Conservation (phyloP, 805 yeast species). For the Candida khao-thaluensis region DNA sequence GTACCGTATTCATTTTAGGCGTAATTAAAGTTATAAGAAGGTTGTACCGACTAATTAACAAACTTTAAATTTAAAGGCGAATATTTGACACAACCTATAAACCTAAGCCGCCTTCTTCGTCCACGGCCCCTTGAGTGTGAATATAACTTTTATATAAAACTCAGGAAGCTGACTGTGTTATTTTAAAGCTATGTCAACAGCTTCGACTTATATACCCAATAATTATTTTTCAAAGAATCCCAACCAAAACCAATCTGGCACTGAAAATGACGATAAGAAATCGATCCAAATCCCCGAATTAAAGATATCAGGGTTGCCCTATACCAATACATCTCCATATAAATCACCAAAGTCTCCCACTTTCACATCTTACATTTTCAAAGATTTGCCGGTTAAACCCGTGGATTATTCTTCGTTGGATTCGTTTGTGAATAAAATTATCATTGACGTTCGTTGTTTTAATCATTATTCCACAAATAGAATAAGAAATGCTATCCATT, state of each 20-base stretch:
- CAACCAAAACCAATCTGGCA: background rate
- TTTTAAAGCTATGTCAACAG: constrained; percentile 8
- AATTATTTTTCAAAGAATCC: background rate
- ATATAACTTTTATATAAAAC: too few relatives aligned
- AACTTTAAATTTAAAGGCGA: too few relatives aligned
- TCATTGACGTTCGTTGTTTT: constrained; percentile 42
- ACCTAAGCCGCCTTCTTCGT: too few relatives aligned
- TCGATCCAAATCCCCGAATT: constrained; percentile 6
- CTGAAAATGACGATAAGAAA: constrained; percentile 1
- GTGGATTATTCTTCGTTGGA: background rate
- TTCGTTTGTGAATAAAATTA: constrained; percentile 12
- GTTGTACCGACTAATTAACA: too few relatives aligned
- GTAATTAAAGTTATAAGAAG: too few relatives aligned
- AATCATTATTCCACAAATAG: constrained; percentile 32
- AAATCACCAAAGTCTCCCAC: constrained; percentile 10
- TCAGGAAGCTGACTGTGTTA: too few relatives aligned
- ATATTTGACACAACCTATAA: too few relatives aligned
- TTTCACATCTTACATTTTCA: constrained; percentile 2
- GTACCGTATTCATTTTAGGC: too few relatives aligned
- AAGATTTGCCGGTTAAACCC: constrained; percentile 1
- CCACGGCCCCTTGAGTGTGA: too few relatives aligned
- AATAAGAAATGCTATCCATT: constrained; percentile 31
- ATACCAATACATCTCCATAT: background rate
- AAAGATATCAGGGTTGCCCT: constrained; percentile 2
- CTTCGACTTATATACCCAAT: constrained; percentile 5